phyloP scores from a whole-genome alignment of 306 rosid genomes.

The Prunus kanzakura region DNA sequence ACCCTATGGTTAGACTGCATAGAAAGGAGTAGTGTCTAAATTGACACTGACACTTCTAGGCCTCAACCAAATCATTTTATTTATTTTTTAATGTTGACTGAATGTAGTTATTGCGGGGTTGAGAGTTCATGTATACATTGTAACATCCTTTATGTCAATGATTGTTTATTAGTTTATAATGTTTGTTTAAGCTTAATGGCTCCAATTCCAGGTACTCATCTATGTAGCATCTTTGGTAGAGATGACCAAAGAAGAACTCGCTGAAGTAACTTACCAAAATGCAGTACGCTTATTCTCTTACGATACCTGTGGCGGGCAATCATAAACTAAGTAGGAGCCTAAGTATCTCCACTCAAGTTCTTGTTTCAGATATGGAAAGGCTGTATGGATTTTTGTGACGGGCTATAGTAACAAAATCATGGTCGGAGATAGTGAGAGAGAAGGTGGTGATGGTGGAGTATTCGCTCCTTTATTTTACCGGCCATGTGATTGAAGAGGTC shows the following conservation, averaged over 20 bases:
- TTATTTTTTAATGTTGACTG: neutral
- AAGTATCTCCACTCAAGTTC: neutral
- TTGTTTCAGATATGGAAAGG: neutral
- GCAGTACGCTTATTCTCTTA: conserved; percentile 39
- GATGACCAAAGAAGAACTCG: conserved; percentile 43
- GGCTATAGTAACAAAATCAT: neutral
- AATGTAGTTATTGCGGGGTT: neutral
- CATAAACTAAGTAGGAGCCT: neutral
- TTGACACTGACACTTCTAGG: too few relatives aligned
- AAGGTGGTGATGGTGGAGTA: too few relatives aligned
- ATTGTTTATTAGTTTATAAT: neutral
- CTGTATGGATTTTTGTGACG: neutral
- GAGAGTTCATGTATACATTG: too few relatives aligned
- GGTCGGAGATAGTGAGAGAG: too few relatives aligned
- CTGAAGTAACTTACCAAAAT: conserved; percentile 41
- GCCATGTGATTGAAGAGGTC: too few relatives aligned
- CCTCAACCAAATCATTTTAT: neutral
- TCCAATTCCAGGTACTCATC: conserved; percentile 38
- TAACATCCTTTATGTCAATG: too few relatives aligned
- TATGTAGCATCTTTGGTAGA: conserved; percentile 53
- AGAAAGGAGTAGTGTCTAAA: neutral
- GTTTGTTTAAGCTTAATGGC: neutral
- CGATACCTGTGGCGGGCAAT: neutral
- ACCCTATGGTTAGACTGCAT: neutral
- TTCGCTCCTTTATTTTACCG: too few relatives aligned